A percentile compares a stretch with the other conserved stretches of the same genome.
phyloP scores from a whole-genome alignment of 148 eudicot species.

The Cornus kousa region DNA sequence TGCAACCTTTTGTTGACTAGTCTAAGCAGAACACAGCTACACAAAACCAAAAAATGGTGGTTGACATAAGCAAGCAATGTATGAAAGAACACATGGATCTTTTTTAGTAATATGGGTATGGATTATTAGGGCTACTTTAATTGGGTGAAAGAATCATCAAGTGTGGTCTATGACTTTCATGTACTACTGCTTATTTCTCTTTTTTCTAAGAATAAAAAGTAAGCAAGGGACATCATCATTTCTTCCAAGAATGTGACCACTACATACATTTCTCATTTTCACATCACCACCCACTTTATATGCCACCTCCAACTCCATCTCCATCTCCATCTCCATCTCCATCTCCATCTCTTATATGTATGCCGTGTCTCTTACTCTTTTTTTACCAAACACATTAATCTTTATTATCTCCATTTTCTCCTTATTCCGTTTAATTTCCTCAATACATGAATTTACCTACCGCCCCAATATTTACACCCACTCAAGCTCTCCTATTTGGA shows the following conservation, averaged over 20 bases:
- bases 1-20: too few species aligned
- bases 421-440: too few species aligned
- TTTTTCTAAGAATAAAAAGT: constrained; percentile 13
- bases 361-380: constrained; percentile 3
- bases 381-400: background rate
- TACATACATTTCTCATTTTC: constrained; percentile 10
- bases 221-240: constrained; percentile 33
- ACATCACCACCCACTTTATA: constrained; percentile 15
- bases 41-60: background rate
- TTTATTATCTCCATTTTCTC: background rate
- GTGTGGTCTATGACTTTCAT: constrained; percentile 7
- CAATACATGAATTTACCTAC: too few species aligned
- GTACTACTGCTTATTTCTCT: constrained; percentile 1
- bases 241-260: constrained; percentile 29
- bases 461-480: too few species aligned
- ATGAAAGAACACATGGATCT: too few species aligned
- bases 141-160: constrained; percentile 12
- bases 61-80: background rate
- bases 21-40: too few species aligned
- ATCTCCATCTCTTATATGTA: constrained; percentile 16
- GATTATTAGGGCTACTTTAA: background rate
- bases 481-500: too few species aligned
- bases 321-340: too few species aligned
- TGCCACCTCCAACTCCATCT: constrained; percentile 21
- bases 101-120: background rate